Base-by-base conservation (phyloP, 208 protist species). In the Naegleria fowleri region DNA sequence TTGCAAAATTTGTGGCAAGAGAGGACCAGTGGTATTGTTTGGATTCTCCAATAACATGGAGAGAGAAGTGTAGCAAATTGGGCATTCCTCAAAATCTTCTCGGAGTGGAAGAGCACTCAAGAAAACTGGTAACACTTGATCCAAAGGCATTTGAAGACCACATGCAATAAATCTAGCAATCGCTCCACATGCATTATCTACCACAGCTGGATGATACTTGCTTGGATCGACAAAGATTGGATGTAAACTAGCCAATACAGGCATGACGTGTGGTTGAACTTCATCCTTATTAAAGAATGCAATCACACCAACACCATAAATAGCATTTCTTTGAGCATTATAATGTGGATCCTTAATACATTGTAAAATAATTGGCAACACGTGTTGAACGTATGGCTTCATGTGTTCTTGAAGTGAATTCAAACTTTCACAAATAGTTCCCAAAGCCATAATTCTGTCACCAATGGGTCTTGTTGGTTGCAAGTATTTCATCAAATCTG, bases 151-250 rank as follows among this genome's bases (percentile, higher is more conserved):
- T 33, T 90, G 36, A n/a, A 85, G 58, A 51, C 39, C 9, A n/a
- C 85, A 39, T 4, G 83, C 55, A 13, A 93, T 92, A 36, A 93
- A 88, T 75, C 92, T 76, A 29, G 40, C 52, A 38, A 93, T n/a
- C 75, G 86, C 59, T 90, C 92, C 92, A 39, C 83, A 51, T 16
- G 88, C 58, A 55, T 93, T 93, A 67, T 93, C 92, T 2, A 91
- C 38, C 19, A 92, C 89, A 11, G 52, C 29, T 13, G 6, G 48
- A 16, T 84, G 7, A 39, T 83, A 41, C 16, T 92, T 39, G 25
- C 0, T 5, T 6, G 41, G 38, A 0, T 90, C 36, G 67, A 90
- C 88, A 52, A 84, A 75, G 16, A 93, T 91, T 79, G 36, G 86
- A 67, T 89, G 33, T 4, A 89, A 29, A 25, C 19, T 5, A 29